A percentile compares a stretch with the other conserved stretches of the same genome.
Conservation (phyloP, 2,329 filamentous ascomycete genomes). For the Xylaria arbuscula region DNA sequence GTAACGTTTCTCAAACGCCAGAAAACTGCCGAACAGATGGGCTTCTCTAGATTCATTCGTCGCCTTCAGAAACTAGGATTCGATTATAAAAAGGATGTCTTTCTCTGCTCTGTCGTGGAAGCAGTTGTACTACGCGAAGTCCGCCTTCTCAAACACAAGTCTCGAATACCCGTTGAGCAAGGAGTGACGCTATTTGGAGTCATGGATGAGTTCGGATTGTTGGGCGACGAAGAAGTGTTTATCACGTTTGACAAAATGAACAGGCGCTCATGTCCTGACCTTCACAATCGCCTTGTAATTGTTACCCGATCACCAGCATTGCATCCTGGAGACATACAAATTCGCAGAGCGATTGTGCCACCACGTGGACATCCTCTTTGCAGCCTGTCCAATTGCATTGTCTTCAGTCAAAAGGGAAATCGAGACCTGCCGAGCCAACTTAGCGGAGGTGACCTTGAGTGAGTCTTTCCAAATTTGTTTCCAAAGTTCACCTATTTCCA, state of each 20-base stretch:
- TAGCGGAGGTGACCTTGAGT: constrained; percentile 78
- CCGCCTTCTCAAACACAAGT: constrained; percentile 80
- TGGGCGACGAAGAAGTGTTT: constrained; percentile 76
- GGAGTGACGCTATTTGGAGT: constrained; percentile 84
- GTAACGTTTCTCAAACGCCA: constrained; percentile 73
- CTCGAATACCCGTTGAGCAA: constrained; percentile 75
- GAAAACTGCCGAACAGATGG: constrained; percentile 68
- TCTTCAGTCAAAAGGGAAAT: constrained; percentile 76
- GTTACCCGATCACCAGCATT: constrained; percentile 84
- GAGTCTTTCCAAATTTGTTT: constrained; percentile 2
- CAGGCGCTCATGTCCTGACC: constrained; percentile 45
- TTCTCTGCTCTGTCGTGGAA: constrained; percentile 77
- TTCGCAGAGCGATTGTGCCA: constrained; percentile 71
- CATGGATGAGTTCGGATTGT: constrained; percentile 80
- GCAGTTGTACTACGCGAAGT: constrained; percentile 76
- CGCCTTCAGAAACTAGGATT: constrained; percentile 67
- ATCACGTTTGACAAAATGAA: constrained; percentile 63
- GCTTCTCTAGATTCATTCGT: constrained; percentile 71
- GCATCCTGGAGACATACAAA: constrained; percentile 83
- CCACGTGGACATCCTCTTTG: constrained; percentile 68
- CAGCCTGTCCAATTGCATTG: constrained; percentile 76
- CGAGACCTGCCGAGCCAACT: constrained; percentile 83
- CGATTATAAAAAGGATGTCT: constrained; percentile 74
- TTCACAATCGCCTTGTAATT: constrained; percentile 61
- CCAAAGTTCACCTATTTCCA: neutral